Conservation (phyloP, 1,139 yeast species). For the Geotrichum phurueaensis region DNA sequence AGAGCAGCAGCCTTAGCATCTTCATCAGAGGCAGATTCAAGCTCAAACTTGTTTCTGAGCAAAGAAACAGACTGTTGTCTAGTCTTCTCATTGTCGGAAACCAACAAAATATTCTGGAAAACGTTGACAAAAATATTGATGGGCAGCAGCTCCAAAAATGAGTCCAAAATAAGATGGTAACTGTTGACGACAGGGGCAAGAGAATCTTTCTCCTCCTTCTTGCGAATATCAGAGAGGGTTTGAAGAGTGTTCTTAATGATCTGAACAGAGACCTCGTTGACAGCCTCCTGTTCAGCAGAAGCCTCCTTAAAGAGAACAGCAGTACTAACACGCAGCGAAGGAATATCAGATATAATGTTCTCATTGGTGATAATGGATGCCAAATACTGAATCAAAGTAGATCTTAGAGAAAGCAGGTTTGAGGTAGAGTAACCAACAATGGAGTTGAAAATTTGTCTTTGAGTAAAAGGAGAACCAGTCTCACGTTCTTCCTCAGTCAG, state of each 20-base stretch:
- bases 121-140: conserved; percentile 64
- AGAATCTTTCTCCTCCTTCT: not conserved
- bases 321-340: conserved; percentile 29
- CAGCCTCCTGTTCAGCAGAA: conserved; percentile 16
- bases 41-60: conserved; percentile 63
- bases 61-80: conserved; percentile 43
- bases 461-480: conserved; percentile 34
- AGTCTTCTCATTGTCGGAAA: conserved; percentile 27
- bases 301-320: conserved; percentile 18
- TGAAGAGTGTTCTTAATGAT: conserved; percentile 22
- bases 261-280: conserved; percentile 20
- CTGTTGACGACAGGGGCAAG: conserved; percentile 9
- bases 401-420: conserved; percentile 45
- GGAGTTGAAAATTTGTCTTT: conserved; percentile 61
- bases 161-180: conserved; percentile 49
- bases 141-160: conserved; percentile 65
- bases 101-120: conserved; percentile 48
- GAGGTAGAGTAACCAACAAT: conserved; percentile 48
- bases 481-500: conserved; percentile 34
- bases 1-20: conserved; percentile 37
- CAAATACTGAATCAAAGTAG: conserved; percentile 46
- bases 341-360: conserved; percentile 28
- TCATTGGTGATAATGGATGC: conserved; percentile 29
- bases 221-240: conserved; percentile 11
- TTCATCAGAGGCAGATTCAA: conserved; percentile 29